Evolutionary conservation across 2,329 filamentous ascomycete species (phyloP), one percentile per base, ranked within the genome.

Genomic region (Ceratocystis eucalypticola): DNA sequence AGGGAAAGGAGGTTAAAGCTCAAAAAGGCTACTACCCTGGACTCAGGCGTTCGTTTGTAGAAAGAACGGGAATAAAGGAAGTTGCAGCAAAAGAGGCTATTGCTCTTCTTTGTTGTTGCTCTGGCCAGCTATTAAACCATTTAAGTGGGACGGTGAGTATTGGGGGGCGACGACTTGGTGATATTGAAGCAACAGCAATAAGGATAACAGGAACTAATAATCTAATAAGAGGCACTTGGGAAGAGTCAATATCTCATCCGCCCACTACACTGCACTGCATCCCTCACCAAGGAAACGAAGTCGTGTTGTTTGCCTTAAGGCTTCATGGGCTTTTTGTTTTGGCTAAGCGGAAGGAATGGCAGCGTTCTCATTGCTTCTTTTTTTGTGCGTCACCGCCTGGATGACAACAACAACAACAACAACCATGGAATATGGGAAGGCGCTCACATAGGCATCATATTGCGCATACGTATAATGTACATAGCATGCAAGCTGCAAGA

Each of bases 271-370:
- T 53, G 10, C 15, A 25, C 48, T 59, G 55, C 55, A 59, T 30
- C 55, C 28, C 55, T 59, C 25, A 59, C 55, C 55, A 37, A 59
- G 55, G 55, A 59, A 59, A 59, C 55, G 28, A 37, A 37, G 28
- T 37, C 55, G 55, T 37, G 55, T 59, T 63, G 44, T 63, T 48
- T 50, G 20, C 22, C 30, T n/a, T 4, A 22, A 17, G 10, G 10
- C 37, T 41, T 41, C 37, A 15, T 41, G 37, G 37, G 37, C 37
- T 41, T n/a, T n/a, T 33, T 48, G 44, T 50, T 50, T 48, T 50
- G 61, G 37, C 61, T 62, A 28, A 28, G 22, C 37, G 37, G 44
- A 62, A 62, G 41, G 41, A 50, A 63, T n/a, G 28, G 41, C 20
- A 15, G 37, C 37, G 61, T 48, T 28, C 44, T 46, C 28, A 12